Base-by-base conservation (phyloP, 257 asterid species). In the Solanum pennellii region DNA sequence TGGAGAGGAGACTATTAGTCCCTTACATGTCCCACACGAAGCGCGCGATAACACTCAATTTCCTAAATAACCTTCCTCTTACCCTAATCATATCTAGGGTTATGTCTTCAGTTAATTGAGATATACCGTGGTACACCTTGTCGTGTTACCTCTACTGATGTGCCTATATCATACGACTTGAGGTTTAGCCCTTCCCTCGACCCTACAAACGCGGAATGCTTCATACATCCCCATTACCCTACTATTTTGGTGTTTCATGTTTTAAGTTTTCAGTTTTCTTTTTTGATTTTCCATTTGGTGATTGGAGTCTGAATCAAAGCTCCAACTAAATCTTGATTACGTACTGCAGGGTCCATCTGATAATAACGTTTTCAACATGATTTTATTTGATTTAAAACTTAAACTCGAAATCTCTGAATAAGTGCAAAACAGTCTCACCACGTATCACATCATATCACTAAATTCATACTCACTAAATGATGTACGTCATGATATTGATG, bases 401-500 rank as follows among this genome's bases (percentile, higher is more conserved):
- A 49, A 5, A 49, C 1, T 0, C 9, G 1, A 49, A 0, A 49
- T 0, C 0, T 49, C 9, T 49, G 3, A 49, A 49, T 49, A 49
- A 49, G 8, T 49, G 20, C 5, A 20, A 49, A 49, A 0, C 59
- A 15, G 9, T 15, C 21, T 49, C 59, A 49, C 20, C 21, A 20
- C 59, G 59, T 42, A 41, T 47, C n/a, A 23, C 37, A 41, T 76
- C 52, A 37, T 21, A 65, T n/a, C 11, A 21, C 12, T 37, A 74
- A 74, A 23, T 74, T 0, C 27, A 39, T 74, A 27, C 89, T 80
- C 69, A 83, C 73, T 87, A 86, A 88, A 86, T 87, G 84, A 65
- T 83, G 71, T 41, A 18, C 56, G 87, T 87, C 92, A 88, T 87
- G 45, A 59, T 86, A 89, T 42, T 86, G 44, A 83, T 86, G 86